Evolutionary conservation across 768 basidiomycete species (phyloP), one percentile per base, ranked within the genome.

Genomic region (Leccinum broughii): DNA sequence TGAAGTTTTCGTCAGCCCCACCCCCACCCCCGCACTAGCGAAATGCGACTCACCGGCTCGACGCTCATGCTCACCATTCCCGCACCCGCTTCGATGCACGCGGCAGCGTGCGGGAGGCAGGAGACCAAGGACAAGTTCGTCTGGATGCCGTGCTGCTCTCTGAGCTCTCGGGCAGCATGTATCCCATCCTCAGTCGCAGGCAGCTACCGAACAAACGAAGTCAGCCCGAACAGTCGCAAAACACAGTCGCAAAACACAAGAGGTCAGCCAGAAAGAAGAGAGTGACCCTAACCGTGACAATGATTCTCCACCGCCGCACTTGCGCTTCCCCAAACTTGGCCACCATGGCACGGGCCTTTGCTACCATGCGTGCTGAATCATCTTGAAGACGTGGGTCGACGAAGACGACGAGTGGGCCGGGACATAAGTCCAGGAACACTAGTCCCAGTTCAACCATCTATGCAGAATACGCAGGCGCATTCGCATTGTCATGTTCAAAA

Each of bases 141-240:
- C 22, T 77, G 72, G 32, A 86, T 80, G n/a, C 68, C 66, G 52
- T 80, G 64, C 50, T 66, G 65, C 22, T 69, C 62, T 37, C 74
- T 70, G 11, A 87, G 77, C 54, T 67, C 64, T 26, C 66, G 70
- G 0, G 84, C 79, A 6, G 86, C 85, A 26, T 59, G 55, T 13
- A 87, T 76, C 15, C 86, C 87, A 30, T 74, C 74, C 37, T 81
- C 77, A 1, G 85, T 87, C 6, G 85, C 85, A 32, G 85, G 83
- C 41, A 88, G 78, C 85, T 87, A 34, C 6, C 20, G 14, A 39
- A 49, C 11, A 56, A 11, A 11, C 17, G 6, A 46, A 46, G 20
- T 24, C n/a, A 7, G 39, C 10, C 14, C 32, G 24, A 20, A 51
- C 7, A 22, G 20, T 11, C 11, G 6, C 44, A 44, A 20, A 44